Evolutionary conservation across 768 basidiomycete genomes (phyloP), one percentile per base, ranked within the genome.

Genomic region (Hortiboletus campestris): DNA sequence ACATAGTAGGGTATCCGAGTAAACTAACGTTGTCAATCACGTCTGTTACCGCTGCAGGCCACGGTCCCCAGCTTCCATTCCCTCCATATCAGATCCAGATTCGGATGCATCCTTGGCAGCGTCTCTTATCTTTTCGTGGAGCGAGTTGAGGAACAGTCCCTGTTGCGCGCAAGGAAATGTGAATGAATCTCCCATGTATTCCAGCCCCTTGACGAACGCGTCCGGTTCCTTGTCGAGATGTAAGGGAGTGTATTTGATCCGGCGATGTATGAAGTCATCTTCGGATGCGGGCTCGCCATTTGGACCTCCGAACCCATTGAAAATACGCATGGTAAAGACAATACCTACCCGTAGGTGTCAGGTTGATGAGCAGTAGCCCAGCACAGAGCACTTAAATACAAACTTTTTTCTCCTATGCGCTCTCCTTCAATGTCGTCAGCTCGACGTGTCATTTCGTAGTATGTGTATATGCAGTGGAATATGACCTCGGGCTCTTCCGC

Each of bases 111-210:
- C 63, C 28, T 58, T 59, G 16, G 67, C 46, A 44, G 74, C 75
- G 28, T 75, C 74, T 45, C 73, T 71, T 50, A 88, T 71, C 41
- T 73, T 76, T 36, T 82, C 79, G 48, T 80, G 76, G 36, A 91
- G 71, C 16, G 85, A 85, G 64, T 78, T 77, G 25, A 88, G 69
- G 73, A 91, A 91, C 13, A 88, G 70, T 2, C 81, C 77, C 56
- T 88, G 76, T 70, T 93, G 91, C 12, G 78, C 74, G 35, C 79
- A 77, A 52, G 79, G 75, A 66, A 93, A 93, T 11, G 86, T 84
- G 68, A 94, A 93, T 1, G 82, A 69, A 2, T 75, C 75, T 35
- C 72, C 75, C 55, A 94, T 74, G 67, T 86, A 91, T 19, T 78
- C 80, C 20, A 94, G 69, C 28, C 75, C 76, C 35, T 80, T 71